Conservation (phyloP, 108 stramenopile species). For the Skeletonema potamos region DNA sequence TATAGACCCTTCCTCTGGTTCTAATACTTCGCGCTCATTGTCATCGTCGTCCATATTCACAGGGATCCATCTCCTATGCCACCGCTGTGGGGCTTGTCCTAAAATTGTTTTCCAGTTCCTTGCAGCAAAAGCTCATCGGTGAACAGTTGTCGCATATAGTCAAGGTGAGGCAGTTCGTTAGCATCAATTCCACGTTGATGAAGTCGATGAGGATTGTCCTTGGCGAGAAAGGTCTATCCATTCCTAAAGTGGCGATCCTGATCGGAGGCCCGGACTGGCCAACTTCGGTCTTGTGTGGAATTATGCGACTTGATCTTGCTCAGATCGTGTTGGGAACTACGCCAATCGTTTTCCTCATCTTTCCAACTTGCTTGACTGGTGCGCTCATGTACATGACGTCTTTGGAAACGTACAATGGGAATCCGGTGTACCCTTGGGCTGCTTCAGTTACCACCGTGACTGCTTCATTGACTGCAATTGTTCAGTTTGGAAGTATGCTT, state of each 20-base stretch:
- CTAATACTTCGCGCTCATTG: too few relatives aligned
- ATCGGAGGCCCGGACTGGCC: slow-evolving; percentile 66
- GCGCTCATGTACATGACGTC: slow-evolving; percentile 37
- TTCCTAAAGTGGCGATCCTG: slow-evolving; percentile 44
- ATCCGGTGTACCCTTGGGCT: slow-evolving; percentile 32
- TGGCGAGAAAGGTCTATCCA: slow-evolving; percentile 25
- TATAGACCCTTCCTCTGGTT: too few relatives aligned
- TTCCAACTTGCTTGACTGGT: slow-evolving; percentile 47
- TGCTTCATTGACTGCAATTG: slow-evolving; percentile 33
- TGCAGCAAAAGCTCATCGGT: slow-evolving; percentile 69
- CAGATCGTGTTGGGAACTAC: slow-evolving; percentile 48
- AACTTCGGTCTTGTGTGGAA: slow-evolving; percentile 49
- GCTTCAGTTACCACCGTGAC: slow-evolving; percentile 20
- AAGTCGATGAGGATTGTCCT: slow-evolving; percentile 33
- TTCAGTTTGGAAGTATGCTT: slow-evolving; percentile 48
- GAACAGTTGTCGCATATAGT: slow-evolving; percentile 52
- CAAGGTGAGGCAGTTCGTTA: slow-evolving; percentile 49
- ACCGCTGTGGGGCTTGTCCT: slow-evolving; percentile 42
- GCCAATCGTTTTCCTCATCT: slow-evolving; percentile 46
- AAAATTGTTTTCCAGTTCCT: slow-evolving; percentile 56
- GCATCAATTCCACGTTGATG: slow-evolving; percentile 47
- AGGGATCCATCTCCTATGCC: slow-evolving; percentile 47
- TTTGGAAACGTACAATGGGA: slow-evolving; percentile 13
- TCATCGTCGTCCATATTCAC: too few relatives aligned
- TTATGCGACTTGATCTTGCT: slow-evolving; percentile 41